Evolutionary conservation across 1,284 basidiomycete genomes (phyloP).

Genomic region (Sparassis latifolia): DNA sequence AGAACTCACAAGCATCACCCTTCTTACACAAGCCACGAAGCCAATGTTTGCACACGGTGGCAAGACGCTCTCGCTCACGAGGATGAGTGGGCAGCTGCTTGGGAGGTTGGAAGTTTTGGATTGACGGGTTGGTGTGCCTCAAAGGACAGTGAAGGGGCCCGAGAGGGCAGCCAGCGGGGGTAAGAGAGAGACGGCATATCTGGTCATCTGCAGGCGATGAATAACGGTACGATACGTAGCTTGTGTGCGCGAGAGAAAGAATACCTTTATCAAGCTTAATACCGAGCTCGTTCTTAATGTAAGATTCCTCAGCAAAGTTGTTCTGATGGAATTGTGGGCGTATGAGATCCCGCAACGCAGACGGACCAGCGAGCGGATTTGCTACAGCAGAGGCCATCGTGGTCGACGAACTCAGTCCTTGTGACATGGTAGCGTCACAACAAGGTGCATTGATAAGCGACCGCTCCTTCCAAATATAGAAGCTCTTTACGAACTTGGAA

Average conservation of each 20-base stretch:
- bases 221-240: background rate
- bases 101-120: conserved; percentile 82
- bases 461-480: no score
- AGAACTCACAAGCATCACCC: conserved; percentile 95
- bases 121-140: conserved; percentile 82
- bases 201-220: conserved; percentile 63
- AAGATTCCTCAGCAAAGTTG: conserved; percentile 79
- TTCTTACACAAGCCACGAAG: conserved; percentile 98
- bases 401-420: conserved; percentile 4
- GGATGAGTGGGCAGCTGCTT: conserved; percentile 77
- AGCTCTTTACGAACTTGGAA: no score
- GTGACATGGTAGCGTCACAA: conserved; percentile 8
- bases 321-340: conserved; percentile 92
- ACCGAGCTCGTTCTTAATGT: conserved; percentile 78
- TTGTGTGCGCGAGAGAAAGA: background rate
- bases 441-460: no score
- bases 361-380: conserved; percentile 58
- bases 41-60: conserved; percentile 99
- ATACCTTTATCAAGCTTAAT: conserved; percentile 91
- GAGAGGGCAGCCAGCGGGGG: conserved; percentile 79
- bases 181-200: conserved; percentile 81
- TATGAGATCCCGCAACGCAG: conserved; percentile 68
- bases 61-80: conserved; percentile 78
- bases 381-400: conserved; percentile 31
- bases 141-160: conserved; percentile 85